Conservation (phyloP, 2,329 filamentous ascomycete genomes). For the Beauveria bassiana region DNA sequence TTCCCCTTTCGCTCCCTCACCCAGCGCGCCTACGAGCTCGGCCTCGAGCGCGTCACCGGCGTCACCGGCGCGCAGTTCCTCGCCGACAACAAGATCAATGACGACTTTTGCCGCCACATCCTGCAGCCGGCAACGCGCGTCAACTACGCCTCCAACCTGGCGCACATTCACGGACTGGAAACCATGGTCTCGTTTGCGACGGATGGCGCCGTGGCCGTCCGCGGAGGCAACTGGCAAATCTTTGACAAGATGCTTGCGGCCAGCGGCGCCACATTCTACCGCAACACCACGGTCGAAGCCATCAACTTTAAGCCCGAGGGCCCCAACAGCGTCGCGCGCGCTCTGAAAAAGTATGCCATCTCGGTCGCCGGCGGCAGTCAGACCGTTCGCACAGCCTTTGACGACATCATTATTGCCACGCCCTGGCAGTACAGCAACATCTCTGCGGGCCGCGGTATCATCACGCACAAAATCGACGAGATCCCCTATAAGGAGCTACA, state of each 20-base stretch:
- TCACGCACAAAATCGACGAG: slow-evolving; percentile 61
- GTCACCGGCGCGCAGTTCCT: slow-evolving; percentile 70
- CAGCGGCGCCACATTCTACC: slow-evolving; percentile 51
- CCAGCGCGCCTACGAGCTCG: slow-evolving; percentile 58
- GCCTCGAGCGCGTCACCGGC: slow-evolving; percentile 56
- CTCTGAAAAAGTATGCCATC: slow-evolving; percentile 40
- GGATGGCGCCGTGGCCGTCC: slow-evolving; percentile 69
- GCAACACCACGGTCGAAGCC: slow-evolving; percentile 60
- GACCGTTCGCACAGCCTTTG: slow-evolving; percentile 51
- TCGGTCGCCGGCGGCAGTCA: slow-evolving; percentile 27
- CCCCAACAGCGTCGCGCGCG: slow-evolving; percentile 30
- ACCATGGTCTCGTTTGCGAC: slow-evolving; percentile 89
- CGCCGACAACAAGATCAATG: slow-evolving; percentile 56
- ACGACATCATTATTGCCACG: slow-evolving; percentile 74
- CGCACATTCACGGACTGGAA: slow-evolving; percentile 79
- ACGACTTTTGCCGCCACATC: slow-evolving; percentile 67
- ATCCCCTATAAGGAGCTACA: slow-evolving; percentile 84
- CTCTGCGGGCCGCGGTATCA: slow-evolving; percentile 52
- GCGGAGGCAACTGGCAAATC: slow-evolving; percentile 89
- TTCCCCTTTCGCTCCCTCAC: slow-evolving; percentile 81
- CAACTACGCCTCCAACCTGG: slow-evolving; percentile 88
- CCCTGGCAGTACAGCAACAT: slow-evolving; percentile 78
- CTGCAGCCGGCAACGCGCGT: slow-evolving; percentile 87
- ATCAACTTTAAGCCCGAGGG: slow-evolving; percentile 41
- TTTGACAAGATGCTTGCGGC: slow-evolving; percentile 72